Evolutionary conservation across 139 green algal species (phyloP), one percentile per base, ranked within the genome.

Genomic region (Coccomyxa sp.): DNA sequence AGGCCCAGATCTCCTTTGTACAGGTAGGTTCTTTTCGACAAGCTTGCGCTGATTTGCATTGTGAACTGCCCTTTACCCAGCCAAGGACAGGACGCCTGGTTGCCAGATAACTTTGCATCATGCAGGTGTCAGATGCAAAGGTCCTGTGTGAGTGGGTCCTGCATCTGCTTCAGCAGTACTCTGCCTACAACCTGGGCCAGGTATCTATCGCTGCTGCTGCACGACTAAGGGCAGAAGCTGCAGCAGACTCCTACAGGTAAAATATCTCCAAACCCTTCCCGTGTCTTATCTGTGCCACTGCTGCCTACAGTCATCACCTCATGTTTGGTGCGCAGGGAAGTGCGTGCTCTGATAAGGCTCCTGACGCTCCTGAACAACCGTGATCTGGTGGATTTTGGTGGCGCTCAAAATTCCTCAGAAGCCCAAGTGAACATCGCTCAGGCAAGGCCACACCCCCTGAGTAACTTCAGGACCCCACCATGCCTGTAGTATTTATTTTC

Each of bases 281-380:
- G 18, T 21, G 63, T 21, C 63, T 23, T 68, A 51, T 17, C 13
- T 28, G 31, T 31, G 38, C n/a, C 27, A 13, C 57, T 79, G 71
- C 79, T 13, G 85, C 85, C 0, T 87, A 89, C 13, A 82, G 76
- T 11, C 60, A 88, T 59, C 45, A 51, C 38, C 7, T 51, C 38
- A 51, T 51, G 79, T 28, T 92, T 95, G 80, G 84, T 85, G 38
- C 93, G 90, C 77, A 88, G 89, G 13, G 93, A 97, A 79, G 81
- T 98, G 51, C 77, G 90, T 0, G 94, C 95, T 14, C 88, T 98
- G 60, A 88, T 98, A 28, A 85, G 87, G 85, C 90, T 98, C 79
- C 88, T 98, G 25, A 93, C 88, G 63, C 88, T 95, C 80, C 82
- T 98, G 30, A 96, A 87, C 0, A 88, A 95, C 67, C 87, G 88